Conservation (phyloP, 257 asterid genomes). For the Marsdenia floribunda region DNA sequence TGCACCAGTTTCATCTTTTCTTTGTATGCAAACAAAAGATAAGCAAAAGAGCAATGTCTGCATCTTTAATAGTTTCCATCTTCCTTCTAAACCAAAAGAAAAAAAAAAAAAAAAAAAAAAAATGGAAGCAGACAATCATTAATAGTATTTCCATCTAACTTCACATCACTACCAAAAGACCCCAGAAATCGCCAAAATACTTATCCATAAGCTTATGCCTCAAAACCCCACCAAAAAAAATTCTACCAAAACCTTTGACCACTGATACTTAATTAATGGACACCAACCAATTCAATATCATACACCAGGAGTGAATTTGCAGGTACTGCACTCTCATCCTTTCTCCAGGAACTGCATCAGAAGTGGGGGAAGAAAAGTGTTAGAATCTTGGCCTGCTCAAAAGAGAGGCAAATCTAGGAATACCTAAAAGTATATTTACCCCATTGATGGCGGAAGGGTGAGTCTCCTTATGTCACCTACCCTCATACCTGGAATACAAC, state of each 20-base stretch:
- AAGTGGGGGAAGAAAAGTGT: background rate
- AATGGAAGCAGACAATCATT: too few relatives aligned
- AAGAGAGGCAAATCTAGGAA: background rate
- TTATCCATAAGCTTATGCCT: too few relatives aligned
- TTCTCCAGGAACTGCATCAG: constrained; percentile 63
- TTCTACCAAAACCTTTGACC: background rate
- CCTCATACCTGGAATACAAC: constrained; percentile 62
- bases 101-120: too few relatives aligned
- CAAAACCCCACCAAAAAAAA: too few relatives aligned
- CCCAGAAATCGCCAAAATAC: too few relatives aligned
- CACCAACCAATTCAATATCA: constrained; percentile 70
- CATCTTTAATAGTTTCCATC: too few relatives aligned
- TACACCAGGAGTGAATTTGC: constrained; percentile 75
- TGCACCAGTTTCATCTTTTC: too few relatives aligned
- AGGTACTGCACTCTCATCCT: constrained; percentile 58
- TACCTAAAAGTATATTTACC: constrained; percentile 35
- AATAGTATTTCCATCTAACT: too few relatives aligned
- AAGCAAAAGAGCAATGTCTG: too few relatives aligned
- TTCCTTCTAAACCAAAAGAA: too few relatives aligned
- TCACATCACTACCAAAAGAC: too few relatives aligned
- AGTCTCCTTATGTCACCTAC: constrained; percentile 84
- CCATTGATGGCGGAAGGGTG: constrained; percentile 67
- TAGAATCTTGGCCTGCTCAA: background rate
- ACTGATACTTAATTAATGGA: background rate
- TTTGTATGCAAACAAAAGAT: too few relatives aligned